Evolutionary conservation across 805 yeast species (phyloP).

Genomic region (Myxozyma sirexii): DNA sequence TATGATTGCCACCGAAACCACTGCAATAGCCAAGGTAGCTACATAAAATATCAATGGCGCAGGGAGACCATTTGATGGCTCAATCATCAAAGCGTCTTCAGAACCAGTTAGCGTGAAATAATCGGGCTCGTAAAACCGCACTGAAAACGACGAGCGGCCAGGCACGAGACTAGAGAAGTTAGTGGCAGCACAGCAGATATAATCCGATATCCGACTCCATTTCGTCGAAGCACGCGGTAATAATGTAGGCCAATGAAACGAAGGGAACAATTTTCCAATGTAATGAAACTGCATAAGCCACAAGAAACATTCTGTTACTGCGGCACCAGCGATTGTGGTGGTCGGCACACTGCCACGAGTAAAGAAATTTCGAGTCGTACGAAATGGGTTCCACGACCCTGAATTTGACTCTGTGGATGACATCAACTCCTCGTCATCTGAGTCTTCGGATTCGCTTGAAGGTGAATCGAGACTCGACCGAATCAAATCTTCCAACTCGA

Average conservation of each 20-base stretch:
- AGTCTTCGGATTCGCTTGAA: constrained; percentile 21
- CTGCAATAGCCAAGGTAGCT: constrained; percentile 7
- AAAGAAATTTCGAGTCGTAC: constrained; percentile 16
- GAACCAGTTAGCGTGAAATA: constrained; percentile 5
- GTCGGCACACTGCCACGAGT: constrained; percentile 24
- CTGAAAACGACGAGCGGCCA: constrained; percentile 1
- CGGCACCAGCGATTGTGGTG: constrained; percentile 31
- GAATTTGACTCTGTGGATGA: not conserved
- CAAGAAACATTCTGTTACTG: constrained; percentile 18
- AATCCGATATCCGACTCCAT: not conserved
- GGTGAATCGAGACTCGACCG: constrained; percentile 16
- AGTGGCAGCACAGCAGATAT: not conserved
- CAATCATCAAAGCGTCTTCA: not conserved
- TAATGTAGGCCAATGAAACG: not conserved
- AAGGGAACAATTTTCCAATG: not conserved
- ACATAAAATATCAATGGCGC: constrained; percentile 4
- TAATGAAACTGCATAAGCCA: constrained; percentile 25
- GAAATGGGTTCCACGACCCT: constrained; percentile 30
- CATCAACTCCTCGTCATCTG: constrained; percentile 28
- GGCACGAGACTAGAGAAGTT: constrained; percentile 12
- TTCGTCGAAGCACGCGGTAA: not conserved
- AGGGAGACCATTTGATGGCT: not conserved
- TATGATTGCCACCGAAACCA: constrained; percentile 16
- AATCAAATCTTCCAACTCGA: constrained; percentile 59
- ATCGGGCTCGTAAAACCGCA: constrained; percentile 20